Base-by-base conservation (phyloP, 2,329 filamentous ascomycete genomes). In the Fusarium metavorans region DNA sequence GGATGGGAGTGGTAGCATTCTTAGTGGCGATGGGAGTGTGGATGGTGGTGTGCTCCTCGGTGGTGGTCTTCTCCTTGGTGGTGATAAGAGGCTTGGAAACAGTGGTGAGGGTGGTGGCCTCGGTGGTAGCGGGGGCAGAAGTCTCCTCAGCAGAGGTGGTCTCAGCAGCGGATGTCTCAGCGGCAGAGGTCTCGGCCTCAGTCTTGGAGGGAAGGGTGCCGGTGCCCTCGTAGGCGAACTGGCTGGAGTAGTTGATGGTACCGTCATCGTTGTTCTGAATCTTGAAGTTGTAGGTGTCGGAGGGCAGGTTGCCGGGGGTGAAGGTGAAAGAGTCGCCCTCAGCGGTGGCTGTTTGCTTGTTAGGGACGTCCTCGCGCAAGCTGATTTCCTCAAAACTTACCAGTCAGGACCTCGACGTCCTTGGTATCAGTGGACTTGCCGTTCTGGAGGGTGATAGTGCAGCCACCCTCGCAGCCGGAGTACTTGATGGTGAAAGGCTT, bases 401-500 rank as follows among this genome's bases (percentile, higher is more conserved):
- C 27, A 71, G 80, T 79, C 59, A 84, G 68, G 25, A 73, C 75
- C 73, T 80, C 65, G 77, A 81, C 78, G 54, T 76, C 70, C 73
- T 80, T 73, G 25, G 82, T 78, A 61, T 83, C 76, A 60, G 30
- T 64, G 16, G 71, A 71, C 9, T 72, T 62, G 11, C 83, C 82
- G 37, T 78, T 81, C 79, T 83, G 76, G 64, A 84, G 77, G 41
- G 61, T 30, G 32, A 84, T 83, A 71, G 79, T 82, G 80, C 83
- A 84, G 71, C 80, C 79, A 34, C 16, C 23, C 3, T 76, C 74
- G 50, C 83, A 84, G 54, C 80, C 81, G 16, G 68, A 48, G 77
- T 71, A 83, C 35, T 68, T 75, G 72, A 84, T 76, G 57, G 76
- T 79, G 77, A 81, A 84, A 23, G 77, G 73, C 77, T 80, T 13